phyloP scores from a whole-genome alignment of 1,284 basidiomycete species.

The Phylloboletellus chloephorus region DNA sequence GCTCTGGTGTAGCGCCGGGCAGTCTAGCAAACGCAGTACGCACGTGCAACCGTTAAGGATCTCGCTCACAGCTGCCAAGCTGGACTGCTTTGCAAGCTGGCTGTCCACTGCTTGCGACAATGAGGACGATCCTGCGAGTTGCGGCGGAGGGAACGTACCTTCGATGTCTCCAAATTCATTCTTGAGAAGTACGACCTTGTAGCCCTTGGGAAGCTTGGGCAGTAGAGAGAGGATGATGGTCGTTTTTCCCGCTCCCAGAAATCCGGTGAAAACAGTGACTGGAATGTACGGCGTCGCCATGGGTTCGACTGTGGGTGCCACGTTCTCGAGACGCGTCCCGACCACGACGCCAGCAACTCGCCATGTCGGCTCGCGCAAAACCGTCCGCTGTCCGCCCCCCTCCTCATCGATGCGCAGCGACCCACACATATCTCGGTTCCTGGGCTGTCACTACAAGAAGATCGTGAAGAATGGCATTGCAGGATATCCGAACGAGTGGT shows the following conservation, averaged over 20 bases:
- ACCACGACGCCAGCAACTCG: neutral
- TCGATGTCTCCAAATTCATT: slow-evolving; percentile 85
- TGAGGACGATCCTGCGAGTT: slow-evolving; percentile 2
- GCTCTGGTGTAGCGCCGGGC: neutral
- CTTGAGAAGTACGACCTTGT: slow-evolving; percentile 83
- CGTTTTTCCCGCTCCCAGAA: slow-evolving; percentile 71
- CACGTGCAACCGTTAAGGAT: slow-evolving; percentile 92
- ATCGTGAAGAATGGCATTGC: slow-evolving; percentile 87
- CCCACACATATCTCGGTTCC: slow-evolving; percentile 66
- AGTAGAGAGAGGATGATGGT: slow-evolving; percentile 80
- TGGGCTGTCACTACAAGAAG: slow-evolving; percentile 80
- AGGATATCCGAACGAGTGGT: slow-evolving; percentile 87
- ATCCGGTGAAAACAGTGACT: slow-evolving; percentile 84
- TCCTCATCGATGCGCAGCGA: slow-evolving; percentile 48
- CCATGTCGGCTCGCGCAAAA: slow-evolving; percentile 22
- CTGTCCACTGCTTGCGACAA: slow-evolving; percentile 62
- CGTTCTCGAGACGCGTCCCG: neutral
- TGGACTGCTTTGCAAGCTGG: slow-evolving; percentile 78
- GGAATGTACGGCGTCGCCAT: slow-evolving; percentile 44
- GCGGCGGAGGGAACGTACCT: slow-evolving; percentile 37
- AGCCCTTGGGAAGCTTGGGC: slow-evolving; percentile 72
- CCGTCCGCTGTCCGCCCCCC: slow-evolving; percentile 5
- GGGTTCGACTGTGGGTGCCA: no score
- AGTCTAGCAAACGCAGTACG: slow-evolving; percentile 17
- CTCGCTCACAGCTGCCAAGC: slow-evolving; percentile 79